These are phyloP conservation scores for Westerdykella sp. DNA, from an alignment of 2,329 filamentous ascomycete species.

Conservation along the genomic window DNA sequence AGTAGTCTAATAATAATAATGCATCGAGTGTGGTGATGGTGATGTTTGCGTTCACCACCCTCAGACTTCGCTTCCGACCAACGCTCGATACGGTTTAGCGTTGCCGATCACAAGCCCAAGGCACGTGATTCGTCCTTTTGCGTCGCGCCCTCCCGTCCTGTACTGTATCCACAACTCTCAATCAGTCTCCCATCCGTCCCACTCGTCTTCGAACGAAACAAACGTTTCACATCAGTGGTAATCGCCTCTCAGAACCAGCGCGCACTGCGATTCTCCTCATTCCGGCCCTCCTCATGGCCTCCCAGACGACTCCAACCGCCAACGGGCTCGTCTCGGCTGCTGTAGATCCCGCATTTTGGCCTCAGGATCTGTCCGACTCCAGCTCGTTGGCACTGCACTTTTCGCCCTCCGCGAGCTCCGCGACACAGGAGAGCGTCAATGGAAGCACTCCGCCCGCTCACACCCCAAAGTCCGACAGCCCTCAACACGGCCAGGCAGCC, in stretches of 20 bases:
- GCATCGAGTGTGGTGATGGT: not conserved
- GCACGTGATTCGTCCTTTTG: slow-evolving; percentile 11
- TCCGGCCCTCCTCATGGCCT: slow-evolving; percentile 20
- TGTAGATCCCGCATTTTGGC: slow-evolving; percentile 32
- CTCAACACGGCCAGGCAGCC: slow-evolving; percentile 11
- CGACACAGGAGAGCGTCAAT: slow-evolving; percentile 25
- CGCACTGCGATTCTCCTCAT: slow-evolving; percentile 5
- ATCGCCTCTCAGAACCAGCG: slow-evolving; percentile 6
- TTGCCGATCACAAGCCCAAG: not conserved
- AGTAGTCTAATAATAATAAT: too few relatives aligned
- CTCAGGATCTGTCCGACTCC: slow-evolving; percentile 22
- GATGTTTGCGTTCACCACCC: not conserved
- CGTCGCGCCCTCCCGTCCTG: slow-evolving; percentile 7
- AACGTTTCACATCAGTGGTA: slow-evolving; percentile 9
- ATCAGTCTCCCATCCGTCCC: slow-evolving; percentile 12
- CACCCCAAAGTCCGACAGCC: slow-evolving; percentile 24
- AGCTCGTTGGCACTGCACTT: slow-evolving; percentile 24
- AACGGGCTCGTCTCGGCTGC: slow-evolving; percentile 22
- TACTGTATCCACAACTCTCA: not conserved
- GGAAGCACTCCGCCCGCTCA: slow-evolving; percentile 27
- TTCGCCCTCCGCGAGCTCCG: slow-evolving; percentile 26
- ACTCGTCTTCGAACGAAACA: slow-evolving; percentile 11
- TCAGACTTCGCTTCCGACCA: not conserved
- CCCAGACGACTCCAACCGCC: slow-evolving; percentile 19
- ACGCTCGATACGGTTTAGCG: not conserved